These are phyloP conservation scores for Zizania palustris DNA, from an alignment of 202 grass and related monocot genomes.

Conservation along the genomic window DNA sequence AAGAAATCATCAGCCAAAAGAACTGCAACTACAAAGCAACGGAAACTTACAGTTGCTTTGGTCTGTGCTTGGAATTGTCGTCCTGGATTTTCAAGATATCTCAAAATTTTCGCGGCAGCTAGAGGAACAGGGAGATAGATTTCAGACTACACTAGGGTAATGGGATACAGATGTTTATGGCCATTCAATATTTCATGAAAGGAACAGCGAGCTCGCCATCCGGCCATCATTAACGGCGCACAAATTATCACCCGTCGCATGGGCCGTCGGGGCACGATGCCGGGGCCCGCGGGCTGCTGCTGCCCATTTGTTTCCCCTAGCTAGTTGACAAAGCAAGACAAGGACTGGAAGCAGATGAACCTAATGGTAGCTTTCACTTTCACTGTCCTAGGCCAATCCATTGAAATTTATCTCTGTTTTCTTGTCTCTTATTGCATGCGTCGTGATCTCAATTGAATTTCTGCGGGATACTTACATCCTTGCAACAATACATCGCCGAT, in stretches of 20 bases:
- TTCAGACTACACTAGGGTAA: background rate
- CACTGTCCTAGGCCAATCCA: background rate
- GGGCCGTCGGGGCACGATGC: background rate
- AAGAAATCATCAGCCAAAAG: background rate
- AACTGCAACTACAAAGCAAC: background rate
- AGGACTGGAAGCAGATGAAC: background rate
- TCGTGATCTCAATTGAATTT: background rate
- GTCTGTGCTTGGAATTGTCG: background rate
- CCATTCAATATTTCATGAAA: background rate
- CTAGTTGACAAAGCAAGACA: background rate
- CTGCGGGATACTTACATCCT: background rate
- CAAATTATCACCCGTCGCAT: background rate
- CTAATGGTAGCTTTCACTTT: background rate
- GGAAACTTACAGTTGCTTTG: background rate
- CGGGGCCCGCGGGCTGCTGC: background rate
- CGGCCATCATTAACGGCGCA: background rate
- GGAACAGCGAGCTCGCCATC: background rate
- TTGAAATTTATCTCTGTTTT: background rate
- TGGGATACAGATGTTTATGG: background rate
- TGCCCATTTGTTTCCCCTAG: background rate
- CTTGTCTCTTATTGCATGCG: background rate
- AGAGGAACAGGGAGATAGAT: background rate
- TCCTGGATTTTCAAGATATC: background rate
- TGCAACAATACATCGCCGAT: background rate
- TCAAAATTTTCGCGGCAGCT: background rate